Percentiles rank a stretch among this genome's conserved stretches.
phyloP scores from a whole-genome alignment of 2,329 filamentous ascomycete species.

The Aspergillus puulaauensis region DNA sequence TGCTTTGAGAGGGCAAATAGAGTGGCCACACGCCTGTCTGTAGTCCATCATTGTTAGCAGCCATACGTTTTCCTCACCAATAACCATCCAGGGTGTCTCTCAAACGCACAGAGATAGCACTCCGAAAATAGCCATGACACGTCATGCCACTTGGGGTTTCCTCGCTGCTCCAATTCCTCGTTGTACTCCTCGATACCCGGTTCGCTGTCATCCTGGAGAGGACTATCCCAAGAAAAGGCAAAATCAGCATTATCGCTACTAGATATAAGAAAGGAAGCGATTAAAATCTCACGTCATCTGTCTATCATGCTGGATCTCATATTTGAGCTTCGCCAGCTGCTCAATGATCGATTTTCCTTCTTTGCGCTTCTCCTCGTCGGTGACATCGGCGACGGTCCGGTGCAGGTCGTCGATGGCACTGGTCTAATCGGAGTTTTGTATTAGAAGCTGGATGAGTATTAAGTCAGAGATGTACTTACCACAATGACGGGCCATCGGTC shows the following conservation, averaged over 20 bases:
- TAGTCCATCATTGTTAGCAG: slow-evolving; percentile 22
- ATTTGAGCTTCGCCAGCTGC: slow-evolving; percentile 79
- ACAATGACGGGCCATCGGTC: slow-evolving; percentile 93
- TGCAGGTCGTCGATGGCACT: slow-evolving; percentile 94
- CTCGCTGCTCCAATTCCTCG: slow-evolving; percentile 73
- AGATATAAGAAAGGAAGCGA: not conserved
- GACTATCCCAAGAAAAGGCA: slow-evolving; percentile 47
- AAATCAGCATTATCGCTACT: not conserved
- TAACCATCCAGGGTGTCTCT: not conserved
- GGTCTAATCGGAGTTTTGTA: slow-evolving; percentile 57
- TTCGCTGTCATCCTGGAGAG: slow-evolving; percentile 73
- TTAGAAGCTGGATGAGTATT: not conserved
- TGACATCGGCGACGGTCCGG: slow-evolving; percentile 52
- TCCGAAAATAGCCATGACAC: slow-evolving; percentile 88
- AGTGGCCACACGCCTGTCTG: slow-evolving; percentile 71
- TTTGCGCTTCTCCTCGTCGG: slow-evolving; percentile 60
- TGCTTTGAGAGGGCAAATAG: slow-evolving; percentile 73
- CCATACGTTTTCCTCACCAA: not conserved
- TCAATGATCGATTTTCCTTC: slow-evolving; percentile 88
- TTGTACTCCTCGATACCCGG: slow-evolving; percentile 81
- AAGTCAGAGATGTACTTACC: slow-evolving; percentile 50
- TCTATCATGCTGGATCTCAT: slow-evolving; percentile 89
- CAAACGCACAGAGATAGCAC: slow-evolving; percentile 73
- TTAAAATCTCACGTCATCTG: slow-evolving; percentile 59
- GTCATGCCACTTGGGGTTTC: slow-evolving; percentile 75